Percentiles rank a stretch among this genome's conserved stretches.
Evolutionary conservation across 1,284 basidiomycete species (phyloP).

Genomic region (Ustilago nuda): DNA sequence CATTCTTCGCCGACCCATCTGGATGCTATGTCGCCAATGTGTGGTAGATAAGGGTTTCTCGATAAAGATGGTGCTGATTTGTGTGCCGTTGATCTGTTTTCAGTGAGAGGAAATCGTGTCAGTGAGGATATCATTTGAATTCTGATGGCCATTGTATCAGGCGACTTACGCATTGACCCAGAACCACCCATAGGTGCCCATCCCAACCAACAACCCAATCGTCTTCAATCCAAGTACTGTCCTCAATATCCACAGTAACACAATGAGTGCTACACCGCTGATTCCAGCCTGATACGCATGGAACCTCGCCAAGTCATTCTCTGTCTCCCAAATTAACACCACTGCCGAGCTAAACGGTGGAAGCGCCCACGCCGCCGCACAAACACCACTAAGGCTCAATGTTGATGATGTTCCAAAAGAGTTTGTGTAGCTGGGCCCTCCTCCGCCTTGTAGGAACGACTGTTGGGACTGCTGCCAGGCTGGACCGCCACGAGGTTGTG

Average conservation of each 20-base stretch:
- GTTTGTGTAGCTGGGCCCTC: constrained; percentile 18
- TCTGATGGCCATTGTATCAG: not conserved
- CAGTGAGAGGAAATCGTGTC: too few relatives aligned
- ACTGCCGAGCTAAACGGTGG: constrained; percentile 58
- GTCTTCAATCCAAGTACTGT: constrained; percentile 56
- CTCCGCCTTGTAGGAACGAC: constrained; percentile 6
- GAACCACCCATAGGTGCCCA: constrained; percentile 61
- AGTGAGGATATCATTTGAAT: not conserved
- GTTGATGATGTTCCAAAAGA: constrained; percentile 44
- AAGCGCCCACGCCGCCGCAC: constrained; percentile 56
- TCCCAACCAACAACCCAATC: constrained; percentile 56
- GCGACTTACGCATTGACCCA: constrained; percentile 63
- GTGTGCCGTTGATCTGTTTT: constrained; percentile 49
- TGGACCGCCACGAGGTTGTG: constrained; percentile 15
- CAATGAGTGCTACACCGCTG: constrained; percentile 46
- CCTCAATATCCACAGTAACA: constrained; percentile 54
- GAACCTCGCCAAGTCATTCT: constrained; percentile 61
- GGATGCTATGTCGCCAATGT: constrained; percentile 51
- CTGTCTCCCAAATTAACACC: constrained; percentile 61
- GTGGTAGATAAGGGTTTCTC: constrained; percentile 52
- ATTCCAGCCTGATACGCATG: constrained; percentile 63
- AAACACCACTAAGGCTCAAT: constrained; percentile 56
- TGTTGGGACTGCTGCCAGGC: constrained; percentile 21
- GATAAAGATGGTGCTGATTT: constrained; percentile 50
- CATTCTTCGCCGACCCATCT: constrained; percentile 58